Evolutionary conservation across 73 alveolate species (phyloP).

Genomic region (Paramecium sexaurelia): DNA sequence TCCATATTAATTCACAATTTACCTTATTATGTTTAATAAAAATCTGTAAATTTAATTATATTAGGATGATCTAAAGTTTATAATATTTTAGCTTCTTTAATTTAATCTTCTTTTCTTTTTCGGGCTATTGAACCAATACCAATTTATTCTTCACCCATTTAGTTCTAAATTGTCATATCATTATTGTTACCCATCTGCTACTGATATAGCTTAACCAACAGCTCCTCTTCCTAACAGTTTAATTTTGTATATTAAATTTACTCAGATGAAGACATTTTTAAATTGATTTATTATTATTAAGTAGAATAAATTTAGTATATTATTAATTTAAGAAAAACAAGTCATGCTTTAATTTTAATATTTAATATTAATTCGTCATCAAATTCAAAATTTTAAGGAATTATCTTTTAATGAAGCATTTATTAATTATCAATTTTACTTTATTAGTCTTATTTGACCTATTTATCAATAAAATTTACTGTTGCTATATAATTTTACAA

Average conservation of each 20-base stretch:
- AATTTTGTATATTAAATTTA: neutral
- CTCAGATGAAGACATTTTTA: neutral
- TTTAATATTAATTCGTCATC: neutral
- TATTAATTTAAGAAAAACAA: neutral
- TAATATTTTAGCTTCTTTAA: constrained; percentile 79
- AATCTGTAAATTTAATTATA: constrained; percentile 87
- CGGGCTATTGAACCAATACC: constrained; percentile 76
- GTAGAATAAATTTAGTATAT: neutral
- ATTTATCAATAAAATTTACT: neutral
- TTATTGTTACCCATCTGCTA: constrained; percentile 64
- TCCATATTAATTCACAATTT: constrained; percentile 88
- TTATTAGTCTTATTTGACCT: neutral
- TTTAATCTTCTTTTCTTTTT: constrained; percentile 79
- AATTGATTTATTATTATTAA: neutral
- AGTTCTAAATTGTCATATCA: neutral
- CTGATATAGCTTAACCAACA: constrained; percentile 75
- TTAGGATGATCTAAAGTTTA: constrained; percentile 87
- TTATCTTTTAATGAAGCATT: neutral
- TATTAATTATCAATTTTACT: neutral
- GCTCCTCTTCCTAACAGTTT: constrained; percentile 79
- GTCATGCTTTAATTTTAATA: neutral
- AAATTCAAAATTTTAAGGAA: neutral
- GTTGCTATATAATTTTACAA: constrained; percentile 3
- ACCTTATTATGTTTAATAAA: constrained; percentile 81
- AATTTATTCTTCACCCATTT: constrained; percentile 74